A percentile compares a stretch with the other conserved stretches of the same genome.
These are phyloP conservation scores for Fragilariopsis cylindrus DNA, from an alignment of 108 stramenopile genomes.

Conservation along the genomic window DNA sequence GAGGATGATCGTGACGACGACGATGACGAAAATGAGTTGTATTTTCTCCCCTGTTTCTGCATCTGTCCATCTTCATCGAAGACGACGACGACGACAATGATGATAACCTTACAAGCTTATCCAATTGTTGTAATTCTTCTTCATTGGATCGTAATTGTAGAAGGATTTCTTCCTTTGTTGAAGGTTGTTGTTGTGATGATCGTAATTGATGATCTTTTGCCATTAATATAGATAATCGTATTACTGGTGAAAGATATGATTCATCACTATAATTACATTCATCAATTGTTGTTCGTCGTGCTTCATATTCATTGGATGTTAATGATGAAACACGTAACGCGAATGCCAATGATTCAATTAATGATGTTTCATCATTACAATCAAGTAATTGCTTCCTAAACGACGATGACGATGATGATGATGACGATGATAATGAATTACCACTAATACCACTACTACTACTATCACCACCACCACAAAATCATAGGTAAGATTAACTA, in stretches of 20 bases:
- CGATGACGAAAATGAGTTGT: slow-evolving; percentile 8
- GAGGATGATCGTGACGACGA: not conserved
- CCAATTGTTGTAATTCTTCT: not conserved
- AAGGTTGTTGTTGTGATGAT: not conserved
- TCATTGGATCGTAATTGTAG: not conserved
- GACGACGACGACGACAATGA: not conserved
- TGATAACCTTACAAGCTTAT: slow-evolving; percentile 8
- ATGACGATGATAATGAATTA: too few relatives aligned
- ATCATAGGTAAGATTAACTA: slow-evolving; percentile 74
- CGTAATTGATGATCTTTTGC: slow-evolving; percentile 30
- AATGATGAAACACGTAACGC: slow-evolving; percentile 41
- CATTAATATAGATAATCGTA: slow-evolving; percentile 19
- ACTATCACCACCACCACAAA: slow-evolving; percentile 11
- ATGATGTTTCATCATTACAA: slow-evolving; percentile 13
- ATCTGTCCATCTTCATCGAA: too few relatives aligned
- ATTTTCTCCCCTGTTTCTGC: not conserved
- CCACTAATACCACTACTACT: too few relatives aligned
- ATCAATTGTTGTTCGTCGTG: slow-evolving; percentile 12
- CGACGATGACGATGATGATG: not conserved
- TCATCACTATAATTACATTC: slow-evolving; percentile 2
- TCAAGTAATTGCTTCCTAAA: slow-evolving; percentile 15
- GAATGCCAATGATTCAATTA: slow-evolving; percentile 60
- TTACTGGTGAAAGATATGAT: slow-evolving; percentile 8
- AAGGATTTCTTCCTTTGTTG: not conserved
- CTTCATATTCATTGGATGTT: slow-evolving; percentile 25